Evolutionary conservation across 352 stramenopile species (phyloP), one percentile per base, ranked within the genome.

Genomic region (Saprolegnia diclina): DNA sequence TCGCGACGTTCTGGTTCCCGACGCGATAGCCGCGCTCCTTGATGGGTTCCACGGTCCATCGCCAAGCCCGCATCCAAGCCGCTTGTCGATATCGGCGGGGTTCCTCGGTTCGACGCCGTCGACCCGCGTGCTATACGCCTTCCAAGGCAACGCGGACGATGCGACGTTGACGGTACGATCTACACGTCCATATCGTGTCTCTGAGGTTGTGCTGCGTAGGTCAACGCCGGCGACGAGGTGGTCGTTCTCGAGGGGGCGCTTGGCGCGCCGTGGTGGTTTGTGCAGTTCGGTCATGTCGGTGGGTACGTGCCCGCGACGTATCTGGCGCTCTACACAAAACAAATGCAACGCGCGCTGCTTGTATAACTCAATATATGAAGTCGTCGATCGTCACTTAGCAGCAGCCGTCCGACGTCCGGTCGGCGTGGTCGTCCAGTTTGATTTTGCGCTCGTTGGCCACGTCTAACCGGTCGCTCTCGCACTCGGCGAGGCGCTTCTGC

Each of bases 391-490:
- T 6, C 5, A 2, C 19, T 69, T 61, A 69, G 77, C 87, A 94
- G 76, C 87, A 94, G 50, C 82, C 76, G 70, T 94, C 87, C 75
- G 91, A 93, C 35, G 76, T 56, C 65, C 89, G 78, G 54, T 92
- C 82, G 54, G 87, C 79, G 65, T 86, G 79, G 64, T 93, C 87
- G 73, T 94, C 87, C 53, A 94, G 82, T 61, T 83, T 85, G 68
- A 94, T 91, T 75, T 75, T 90, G 72, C 80, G 81, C 26, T 66
- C 26, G 72, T 90, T 94, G 38, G 87, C 87, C 55, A 93, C 85
- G 63, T 94, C 87, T 90, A 93, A 87, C 84, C 87, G 80, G 81
- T 92, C 87, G 79, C 92, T 84, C 59, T 94, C 87, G 71, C 82
- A 90, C 72, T 94, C 87, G 7, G 83, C 81, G 38, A 95, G 75